Percentiles rank a stretch among this genome's conserved stretches.
phyloP scores from a whole-genome alignment of 768 basidiomycete species.

The Boletus sensibilis region DNA sequence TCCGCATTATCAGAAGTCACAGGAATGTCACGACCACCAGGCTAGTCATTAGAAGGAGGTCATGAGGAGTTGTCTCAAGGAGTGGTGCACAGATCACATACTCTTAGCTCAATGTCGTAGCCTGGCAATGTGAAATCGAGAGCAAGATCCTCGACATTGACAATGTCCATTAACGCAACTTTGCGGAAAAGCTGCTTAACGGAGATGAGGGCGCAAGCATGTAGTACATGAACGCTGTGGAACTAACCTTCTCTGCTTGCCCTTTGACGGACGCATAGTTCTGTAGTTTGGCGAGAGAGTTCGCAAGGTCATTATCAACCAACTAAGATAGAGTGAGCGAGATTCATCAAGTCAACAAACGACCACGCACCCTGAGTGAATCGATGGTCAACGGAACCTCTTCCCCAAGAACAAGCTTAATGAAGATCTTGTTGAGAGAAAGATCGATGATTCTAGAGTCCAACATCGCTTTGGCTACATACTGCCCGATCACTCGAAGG shows the following conservation, averaged over 20 bases:
- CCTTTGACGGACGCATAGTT: slow-evolving; percentile 53
- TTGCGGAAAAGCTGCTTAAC: slow-evolving; percentile 50
- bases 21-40: slow-evolving; percentile 71
- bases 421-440: slow-evolving; percentile 92
- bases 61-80: neutral
- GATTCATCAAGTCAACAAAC: neutral
- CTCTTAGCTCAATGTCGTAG: slow-evolving; percentile 88
- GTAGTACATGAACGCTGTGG: neutral
- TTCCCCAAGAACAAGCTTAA: slow-evolving; percentile 86
- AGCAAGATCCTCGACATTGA: slow-evolving; percentile 81
- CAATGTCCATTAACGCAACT: slow-evolving; percentile 54
- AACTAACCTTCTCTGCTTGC: slow-evolving; percentile 54
- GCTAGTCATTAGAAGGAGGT: slow-evolving; percentile 39
- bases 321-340: slow-evolving; percentile 44
- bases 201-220: neutral
- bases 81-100: slow-evolving; percentile 35
- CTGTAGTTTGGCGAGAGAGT: slow-evolving; percentile 80
- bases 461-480: slow-evolving; percentile 94
- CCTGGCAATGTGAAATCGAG: slow-evolving; percentile 98
- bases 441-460: slow-evolving; percentile 98
- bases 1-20: slow-evolving; percentile 89
- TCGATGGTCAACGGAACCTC: slow-evolving; percentile 80
- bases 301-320: slow-evolving; percentile 82
- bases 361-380: slow-evolving; percentile 67
- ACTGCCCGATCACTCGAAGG: slow-evolving; percentile 89